Percentiles rank a stretch among this genome's conserved stretches.
phyloP scores from a whole-genome alignment of 371 early-diverging fungal species.

The Apophysomyces ossiformis region DNA sequence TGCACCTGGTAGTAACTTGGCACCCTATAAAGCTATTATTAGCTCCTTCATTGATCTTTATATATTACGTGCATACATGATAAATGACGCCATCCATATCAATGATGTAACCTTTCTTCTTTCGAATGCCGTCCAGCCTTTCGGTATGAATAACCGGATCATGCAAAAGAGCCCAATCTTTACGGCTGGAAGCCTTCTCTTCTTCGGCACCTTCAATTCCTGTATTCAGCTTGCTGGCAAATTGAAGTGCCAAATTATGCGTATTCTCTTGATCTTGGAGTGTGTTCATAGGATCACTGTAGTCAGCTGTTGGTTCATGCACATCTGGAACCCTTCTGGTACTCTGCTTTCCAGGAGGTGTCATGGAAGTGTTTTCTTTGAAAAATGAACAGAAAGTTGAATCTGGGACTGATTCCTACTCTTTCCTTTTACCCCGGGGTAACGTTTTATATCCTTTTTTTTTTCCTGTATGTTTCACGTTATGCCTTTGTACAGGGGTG shows the following conservation, averaged over 20 bases:
- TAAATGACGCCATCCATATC: conserved; percentile 77
- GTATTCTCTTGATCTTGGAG: not conserved
- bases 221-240: not conserved
- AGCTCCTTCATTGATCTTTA: not conserved
- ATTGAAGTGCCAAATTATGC: not conserved
- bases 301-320: not conserved
- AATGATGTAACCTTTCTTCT: conserved; percentile 65
- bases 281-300: conserved; percentile 3
- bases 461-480: too few species aligned
- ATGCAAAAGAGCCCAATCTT: conserved; percentile 44
- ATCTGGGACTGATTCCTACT: too few species aligned
- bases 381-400: too few species aligned
- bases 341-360: not conserved
- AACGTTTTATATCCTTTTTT: too few species aligned
- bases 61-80: conserved; percentile 46
- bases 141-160: conserved; percentile 48
- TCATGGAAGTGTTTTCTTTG: not conserved
- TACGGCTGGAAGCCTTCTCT: not conserved
- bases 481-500: too few species aligned
- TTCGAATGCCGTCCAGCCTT: conserved; percentile 57
- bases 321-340: not conserved
- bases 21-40: conserved; percentile 36
- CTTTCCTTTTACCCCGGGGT: too few species aligned
- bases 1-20: conserved; percentile 56
- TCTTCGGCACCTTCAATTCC: not conserved